Evolutionary conservation across 2,329 filamentous ascomycete species (phyloP).

Genomic region (Cladophialophora bantiana): DNA sequence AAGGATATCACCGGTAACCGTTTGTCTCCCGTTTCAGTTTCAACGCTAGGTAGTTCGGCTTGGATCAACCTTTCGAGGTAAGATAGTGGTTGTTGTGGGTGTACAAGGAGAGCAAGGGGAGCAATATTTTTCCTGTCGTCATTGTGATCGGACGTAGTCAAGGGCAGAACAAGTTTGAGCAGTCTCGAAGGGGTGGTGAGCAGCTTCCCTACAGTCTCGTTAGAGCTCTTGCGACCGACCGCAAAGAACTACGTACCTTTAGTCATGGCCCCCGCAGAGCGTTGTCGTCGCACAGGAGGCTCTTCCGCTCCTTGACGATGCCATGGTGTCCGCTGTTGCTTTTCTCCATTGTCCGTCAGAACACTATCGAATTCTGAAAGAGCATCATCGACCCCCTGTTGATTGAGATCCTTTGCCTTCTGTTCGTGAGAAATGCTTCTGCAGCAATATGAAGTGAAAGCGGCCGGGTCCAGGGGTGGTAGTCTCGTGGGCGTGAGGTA

Average conservation of each 20-base stretch:
- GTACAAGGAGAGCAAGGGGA: conserved; percentile 81
- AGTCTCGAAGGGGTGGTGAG: conserved; percentile 80
- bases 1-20: conserved; percentile 79
- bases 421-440: conserved; percentile 31
- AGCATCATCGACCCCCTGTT: conserved; percentile 39
- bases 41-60: conserved; percentile 77
- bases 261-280: conserved; percentile 66
- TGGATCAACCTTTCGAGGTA: conserved; percentile 90
- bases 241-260: conserved; percentile 59
- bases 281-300: conserved; percentile 61
- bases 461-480: neutral
- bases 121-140: conserved; percentile 74
- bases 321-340: conserved; percentile 69
- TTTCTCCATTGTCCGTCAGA: conserved; percentile 50
- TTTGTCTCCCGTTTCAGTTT: conserved; percentile 67
- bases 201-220: conserved; percentile 66
- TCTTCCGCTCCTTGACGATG: conserved; percentile 66
- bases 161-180: conserved; percentile 79
- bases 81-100: conserved; percentile 88
- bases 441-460: neutral
- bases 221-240: neutral
- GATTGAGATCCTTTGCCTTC: conserved; percentile 39
- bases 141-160: conserved; percentile 68
- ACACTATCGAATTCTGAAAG: conserved; percentile 37
- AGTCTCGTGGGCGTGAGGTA: neutral